Evolutionary conservation across 2,329 filamentous ascomycete species (phyloP), one percentile per base, ranked within the genome.

Genomic region (Aspergillus brasiliensis): DNA sequence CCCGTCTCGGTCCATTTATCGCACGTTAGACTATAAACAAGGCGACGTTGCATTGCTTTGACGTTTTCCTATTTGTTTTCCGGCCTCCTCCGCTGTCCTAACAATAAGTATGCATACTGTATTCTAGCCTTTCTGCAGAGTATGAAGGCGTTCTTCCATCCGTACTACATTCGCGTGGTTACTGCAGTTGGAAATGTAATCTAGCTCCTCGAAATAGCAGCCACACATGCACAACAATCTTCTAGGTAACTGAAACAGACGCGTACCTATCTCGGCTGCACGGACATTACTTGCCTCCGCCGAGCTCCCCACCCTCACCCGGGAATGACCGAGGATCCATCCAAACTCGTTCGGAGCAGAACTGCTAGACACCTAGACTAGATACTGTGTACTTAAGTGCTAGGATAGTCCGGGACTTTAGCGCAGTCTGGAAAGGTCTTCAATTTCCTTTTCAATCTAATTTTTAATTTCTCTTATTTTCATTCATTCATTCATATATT

Each of bases 201-300:
- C n/a, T 49, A 49, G 46, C 40, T 44, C 19, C 40, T 44, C 10
- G 40, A 23, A 23, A 28, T 27, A 15, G 19, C 19, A 47, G 54
- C 54, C 34, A 58, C 49, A 28, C 34, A 51, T 54, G 31, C 46
- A 37, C 34, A 40, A 25, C 5, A 52, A 37, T 38, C 10, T 19
- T 57, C 17, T 57, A 46, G 44, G 62, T 65, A 68, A 69, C 61
- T 70, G 70, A 72, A 72, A 72, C 69, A 71, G 65, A 73, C 69
- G 70, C 71, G 70, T 74, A 73, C 71, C 62, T 71, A 69, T 71
- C 62, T 70, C 67, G 64, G 68, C 70, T 73, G 72, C 72, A 74
- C 71, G 69, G 71, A 73, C 71, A 64, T 57, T 15, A 31, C 23
- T 46, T 8, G 23, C 28, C 38, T 46, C 37, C 46, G 46, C 46